Evolutionary conservation across 2,329 filamentous ascomycete genomes (phyloP).

Genomic region (Colletotrichum gigasporum): DNA sequence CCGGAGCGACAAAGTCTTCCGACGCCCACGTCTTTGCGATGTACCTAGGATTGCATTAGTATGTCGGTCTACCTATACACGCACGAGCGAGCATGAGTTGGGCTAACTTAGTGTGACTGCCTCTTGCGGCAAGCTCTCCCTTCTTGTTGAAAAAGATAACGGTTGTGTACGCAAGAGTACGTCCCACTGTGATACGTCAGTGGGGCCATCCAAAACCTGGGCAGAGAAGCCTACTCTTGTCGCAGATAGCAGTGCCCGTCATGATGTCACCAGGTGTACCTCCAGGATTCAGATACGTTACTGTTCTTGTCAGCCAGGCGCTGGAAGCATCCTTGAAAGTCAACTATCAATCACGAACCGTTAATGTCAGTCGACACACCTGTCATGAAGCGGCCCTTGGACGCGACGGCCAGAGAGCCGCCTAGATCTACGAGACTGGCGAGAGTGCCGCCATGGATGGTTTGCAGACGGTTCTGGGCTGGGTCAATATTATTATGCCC

Average conservation of each 20-base stretch:
- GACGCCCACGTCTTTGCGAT: constrained; percentile 48
- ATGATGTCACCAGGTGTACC: constrained; percentile 66
- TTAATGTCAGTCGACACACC: constrained; percentile 74
- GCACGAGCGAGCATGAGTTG: not conserved
- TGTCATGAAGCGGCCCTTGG: constrained; percentile 69
- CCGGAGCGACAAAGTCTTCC: constrained; percentile 48
- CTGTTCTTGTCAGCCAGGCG: constrained; percentile 48
- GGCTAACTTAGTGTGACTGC: constrained; percentile 72
- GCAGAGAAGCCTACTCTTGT: constrained; percentile 60
- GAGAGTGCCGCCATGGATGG: constrained; percentile 81
- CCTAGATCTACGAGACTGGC: constrained; percentile 78
- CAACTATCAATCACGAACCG: constrained; percentile 48
- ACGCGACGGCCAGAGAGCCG: constrained; percentile 72
- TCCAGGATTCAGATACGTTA: constrained; percentile 70
- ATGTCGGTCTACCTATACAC: too few relatives aligned
- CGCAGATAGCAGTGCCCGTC: constrained; percentile 65
- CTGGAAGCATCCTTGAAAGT: too few relatives aligned
- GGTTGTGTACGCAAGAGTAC: constrained; percentile 69
- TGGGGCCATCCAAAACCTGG: fast-evolving
- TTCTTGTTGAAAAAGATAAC: constrained; percentile 67
- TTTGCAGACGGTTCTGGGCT: constrained; percentile 76
- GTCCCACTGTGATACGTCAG: constrained; percentile 60
- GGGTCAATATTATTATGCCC: not conserved
- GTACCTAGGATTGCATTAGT: constrained; percentile 45
- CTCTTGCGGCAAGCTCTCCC: constrained; percentile 68